phyloP scores from a whole-genome alignment of 768 basidiomycete species.

The Boletus coccyginus region DNA sequence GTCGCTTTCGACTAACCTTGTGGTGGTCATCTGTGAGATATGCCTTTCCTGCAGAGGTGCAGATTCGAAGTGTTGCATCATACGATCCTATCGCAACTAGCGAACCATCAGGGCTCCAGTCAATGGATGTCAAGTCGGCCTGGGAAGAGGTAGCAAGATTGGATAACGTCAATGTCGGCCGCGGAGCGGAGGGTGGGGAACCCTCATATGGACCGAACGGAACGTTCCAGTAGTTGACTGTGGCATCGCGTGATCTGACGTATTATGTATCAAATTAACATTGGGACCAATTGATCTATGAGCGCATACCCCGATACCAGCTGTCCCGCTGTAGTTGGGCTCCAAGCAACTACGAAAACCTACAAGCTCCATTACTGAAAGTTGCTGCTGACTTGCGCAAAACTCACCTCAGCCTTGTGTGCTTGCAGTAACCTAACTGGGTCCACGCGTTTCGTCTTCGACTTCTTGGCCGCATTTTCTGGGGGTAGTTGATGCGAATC shows the following conservation, averaged over 20 bases:
- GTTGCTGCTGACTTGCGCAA: constrained; percentile 14
- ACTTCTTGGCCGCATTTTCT: constrained; percentile 30
- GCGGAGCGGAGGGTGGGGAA: constrained; percentile 15
- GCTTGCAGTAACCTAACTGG: constrained; percentile 45
- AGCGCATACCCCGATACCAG: constrained; percentile 69
- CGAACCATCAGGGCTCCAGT: constrained; percentile 75
- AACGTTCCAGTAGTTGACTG: constrained; percentile 71
- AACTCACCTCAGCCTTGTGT: constrained; percentile 59
- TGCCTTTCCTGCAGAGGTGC: constrained; percentile 53
- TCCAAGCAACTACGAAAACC: constrained; percentile 84
- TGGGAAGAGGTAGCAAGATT: constrained; percentile 48
- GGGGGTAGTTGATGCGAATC: constrained; percentile 20
- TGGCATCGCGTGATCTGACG: constrained; percentile 70
- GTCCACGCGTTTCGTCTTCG: constrained; percentile 38
- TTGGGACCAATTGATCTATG: not conserved
- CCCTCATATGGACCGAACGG: constrained; percentile 37
- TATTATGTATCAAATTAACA: constrained; percentile 3
- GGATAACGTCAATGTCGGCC: constrained; percentile 44
- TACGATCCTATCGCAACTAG: constrained; percentile 77
- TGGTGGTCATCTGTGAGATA: constrained; percentile 66
- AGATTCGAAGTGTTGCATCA: constrained; percentile 69
- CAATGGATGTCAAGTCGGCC: constrained; percentile 68
- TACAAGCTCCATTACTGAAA: constrained; percentile 27
- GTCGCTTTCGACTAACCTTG: constrained; percentile 43
- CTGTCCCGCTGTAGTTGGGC: constrained; percentile 56